These are phyloP conservation scores for Fusarium abutilonis DNA, from an alignment of 2,329 filamentous ascomycete species.

Conservation along the genomic window DNA sequence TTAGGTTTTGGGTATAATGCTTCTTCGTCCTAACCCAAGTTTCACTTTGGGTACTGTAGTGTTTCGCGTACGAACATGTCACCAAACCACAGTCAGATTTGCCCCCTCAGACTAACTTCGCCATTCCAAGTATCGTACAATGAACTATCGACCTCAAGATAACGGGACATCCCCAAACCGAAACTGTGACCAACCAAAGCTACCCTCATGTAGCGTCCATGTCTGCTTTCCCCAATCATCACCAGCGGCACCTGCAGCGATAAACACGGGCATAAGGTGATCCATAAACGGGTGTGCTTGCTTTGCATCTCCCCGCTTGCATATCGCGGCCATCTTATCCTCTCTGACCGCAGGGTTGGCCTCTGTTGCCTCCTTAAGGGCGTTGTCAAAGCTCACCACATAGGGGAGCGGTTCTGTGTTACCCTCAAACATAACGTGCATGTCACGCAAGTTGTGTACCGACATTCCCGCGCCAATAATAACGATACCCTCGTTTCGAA, in stretches of 20 bases:
- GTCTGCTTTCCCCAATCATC: slow-evolving; percentile 55
- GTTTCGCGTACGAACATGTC: not conserved
- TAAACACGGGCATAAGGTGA: slow-evolving; percentile 60
- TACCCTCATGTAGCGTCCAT: slow-evolving; percentile 59
- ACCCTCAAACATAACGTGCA: slow-evolving; percentile 48
- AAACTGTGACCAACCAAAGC: slow-evolving; percentile 60
- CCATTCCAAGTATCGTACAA: not conserved
- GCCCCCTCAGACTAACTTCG: slow-evolving; percentile 1
- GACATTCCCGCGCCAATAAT: slow-evolving; percentile 80
- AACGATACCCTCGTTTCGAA: slow-evolving; percentile 73
- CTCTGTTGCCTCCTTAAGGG: slow-evolving; percentile 72
- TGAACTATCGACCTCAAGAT: slow-evolving; percentile 7
- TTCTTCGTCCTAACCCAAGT: not conserved
- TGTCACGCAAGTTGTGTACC: slow-evolving; percentile 73
- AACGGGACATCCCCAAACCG: slow-evolving; percentile 54
- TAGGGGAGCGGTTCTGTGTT: slow-evolving; percentile 63
- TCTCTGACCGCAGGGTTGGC: slow-evolving; percentile 51
- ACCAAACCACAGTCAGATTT: not conserved
- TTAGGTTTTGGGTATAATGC: not conserved
- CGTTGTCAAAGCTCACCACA: slow-evolving; percentile 71
- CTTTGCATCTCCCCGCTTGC: slow-evolving; percentile 56
- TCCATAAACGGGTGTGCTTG: slow-evolving; percentile 62
- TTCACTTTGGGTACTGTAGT: not conserved
- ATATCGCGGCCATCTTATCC: slow-evolving; percentile 53
- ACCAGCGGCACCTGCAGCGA: slow-evolving; percentile 58